Evolutionary conservation across 1,284 basidiomycete species (phyloP), one percentile per base, ranked within the genome.

Genomic region (Puccinia hordei): DNA sequence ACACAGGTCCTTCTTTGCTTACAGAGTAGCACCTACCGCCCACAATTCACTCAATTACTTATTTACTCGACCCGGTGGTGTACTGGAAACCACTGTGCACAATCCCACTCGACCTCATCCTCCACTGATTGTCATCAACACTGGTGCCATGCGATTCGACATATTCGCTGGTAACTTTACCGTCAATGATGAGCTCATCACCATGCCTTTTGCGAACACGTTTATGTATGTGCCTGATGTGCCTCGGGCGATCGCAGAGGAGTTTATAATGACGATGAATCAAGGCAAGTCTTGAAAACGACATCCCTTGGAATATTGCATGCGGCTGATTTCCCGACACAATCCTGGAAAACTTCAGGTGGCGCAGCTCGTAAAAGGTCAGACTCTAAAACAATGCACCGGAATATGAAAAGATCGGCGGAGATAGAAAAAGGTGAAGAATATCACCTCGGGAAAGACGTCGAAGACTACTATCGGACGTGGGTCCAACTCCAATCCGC

Each of bases 161-260:
- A 78, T 85, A 3, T 84, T 83, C 75, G 82, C 83, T 68, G 84
- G 84, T 17, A 79, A 81, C 0, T 85, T 85, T 44, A 85, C 84
- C 13, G 82, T 82, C 55, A 84, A 85, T 73, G 83, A 83, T 69
- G 83, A 85, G 75, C 76, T 83, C 89, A 0, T 90, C 89, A 22
- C 91, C 91, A 0, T 93, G 90, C 84, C 84, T 4, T 84, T 83
- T 78, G 81, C 69, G 0, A 89, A 92, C 83, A 78, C 86, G 10
- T 91, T 92, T 86, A 82, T 88, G 24, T 92, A 88, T 84, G 57
- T 83, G 27, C 81, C 77, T 17, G 49, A 51, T 27, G 82, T 84
- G 27, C 82, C 82, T 0, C 72, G 73, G 24, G 17, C 46, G 0
- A 63, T 83, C 74, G 83, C 82, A 8, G 24, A 49, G 15, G 46